Evolutionary conservation across 306 rosid genomes (phyloP).

Genomic region (Quercus alba): DNA sequence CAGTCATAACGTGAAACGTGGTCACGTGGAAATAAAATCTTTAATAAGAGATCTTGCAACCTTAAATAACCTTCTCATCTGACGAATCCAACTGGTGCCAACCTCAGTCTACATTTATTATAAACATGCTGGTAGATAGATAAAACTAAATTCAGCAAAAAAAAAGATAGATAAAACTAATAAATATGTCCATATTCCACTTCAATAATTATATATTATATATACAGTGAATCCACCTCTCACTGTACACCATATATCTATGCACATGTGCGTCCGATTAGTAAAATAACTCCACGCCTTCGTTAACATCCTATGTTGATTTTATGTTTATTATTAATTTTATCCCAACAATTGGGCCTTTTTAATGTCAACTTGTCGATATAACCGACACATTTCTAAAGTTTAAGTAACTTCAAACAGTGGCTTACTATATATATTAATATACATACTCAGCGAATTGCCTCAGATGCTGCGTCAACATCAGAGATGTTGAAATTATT

Average conservation of each 20-base stretch:
- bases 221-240: background rate
- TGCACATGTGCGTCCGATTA: background rate
- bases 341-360: background rate
- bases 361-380: constrained; percentile 12
- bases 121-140: too few relatives aligned
- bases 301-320: constrained; percentile 23
- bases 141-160: too few relatives aligned
- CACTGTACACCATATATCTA: background rate
- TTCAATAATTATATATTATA: background rate
- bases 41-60: constrained; percentile 16
- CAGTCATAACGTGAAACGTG: constrained; percentile 13
- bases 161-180: background rate
- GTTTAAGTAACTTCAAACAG: background rate
- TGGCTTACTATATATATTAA: background rate
- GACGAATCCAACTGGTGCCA: constrained; percentile 15
- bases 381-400: background rate
- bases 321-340: background rate
- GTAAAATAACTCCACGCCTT: constrained; percentile 1
- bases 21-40: constrained; percentile 31
- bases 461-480: too few relatives aligned
- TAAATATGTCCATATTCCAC: background rate
- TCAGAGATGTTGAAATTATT: too few relatives aligned
- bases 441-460: too few relatives aligned
- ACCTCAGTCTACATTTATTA: constrained; percentile 10
- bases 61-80: background rate